These are phyloP conservation scores for Colletotrichum gloeosporioides DNA, from an alignment of 2,329 filamentous ascomycete genomes.

Conservation along the genomic window DNA sequence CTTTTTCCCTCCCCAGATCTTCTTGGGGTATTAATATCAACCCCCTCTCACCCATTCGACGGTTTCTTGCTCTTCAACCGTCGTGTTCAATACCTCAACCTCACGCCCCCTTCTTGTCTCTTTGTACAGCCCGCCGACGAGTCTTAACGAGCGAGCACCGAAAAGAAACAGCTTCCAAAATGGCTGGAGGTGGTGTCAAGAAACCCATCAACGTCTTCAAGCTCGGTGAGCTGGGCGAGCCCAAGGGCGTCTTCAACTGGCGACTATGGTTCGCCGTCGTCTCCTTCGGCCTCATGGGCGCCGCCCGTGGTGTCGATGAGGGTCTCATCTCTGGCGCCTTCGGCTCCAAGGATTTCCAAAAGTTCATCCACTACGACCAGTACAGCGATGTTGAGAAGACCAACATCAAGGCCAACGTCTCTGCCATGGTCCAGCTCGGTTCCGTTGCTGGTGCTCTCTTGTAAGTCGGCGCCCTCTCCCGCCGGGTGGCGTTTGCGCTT, in stretches of 20 bases:
- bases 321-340: constrained; percentile 78
- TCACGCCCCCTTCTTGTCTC: neutral
- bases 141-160: neutral
- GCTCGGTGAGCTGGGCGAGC: constrained; percentile 68
- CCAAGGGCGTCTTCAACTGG: constrained; percentile 77
- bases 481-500: neutral
- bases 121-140: neutral
- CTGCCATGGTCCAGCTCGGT: constrained; percentile 82
- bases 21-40: constrained; percentile 10
- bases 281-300: constrained; percentile 77
- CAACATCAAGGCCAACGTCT: constrained; percentile 78
- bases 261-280: constrained; percentile 78
- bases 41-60: neutral
- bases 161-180: neutral
- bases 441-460: constrained; percentile 73
- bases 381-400: constrained; percentile 61
- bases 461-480: constrained; percentile 31
- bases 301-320: constrained; percentile 80
- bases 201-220: constrained; percentile 69
- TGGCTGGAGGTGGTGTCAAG: constrained; percentile 48
- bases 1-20: neutral
- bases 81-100: constrained; percentile 11
- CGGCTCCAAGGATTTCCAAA: constrained; percentile 68
- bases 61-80: neutral
- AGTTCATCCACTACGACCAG: constrained; percentile 60